Evolutionary conservation across 495 filamentous ascomycete genomes (phyloP).

Genomic region (Aspergillus sparsus): DNA sequence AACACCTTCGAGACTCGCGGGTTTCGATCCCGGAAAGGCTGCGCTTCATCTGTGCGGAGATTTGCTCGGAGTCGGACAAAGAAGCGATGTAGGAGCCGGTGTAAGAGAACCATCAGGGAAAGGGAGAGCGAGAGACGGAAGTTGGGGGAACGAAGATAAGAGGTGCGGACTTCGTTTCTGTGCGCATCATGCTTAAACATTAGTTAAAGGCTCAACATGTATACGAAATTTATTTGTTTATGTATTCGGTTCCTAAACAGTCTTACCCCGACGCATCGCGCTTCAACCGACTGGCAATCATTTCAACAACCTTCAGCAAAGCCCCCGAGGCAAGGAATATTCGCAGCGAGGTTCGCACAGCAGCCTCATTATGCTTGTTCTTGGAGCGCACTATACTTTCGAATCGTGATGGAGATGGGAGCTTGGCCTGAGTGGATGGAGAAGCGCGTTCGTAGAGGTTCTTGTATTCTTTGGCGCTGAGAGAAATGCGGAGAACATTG

Average conservation of each 20-base stretch:
- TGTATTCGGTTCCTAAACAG: background rate
- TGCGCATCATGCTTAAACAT: background rate
- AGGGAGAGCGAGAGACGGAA: constrained; percentile 78
- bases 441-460: constrained; percentile 73
- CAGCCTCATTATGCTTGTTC: constrained; percentile 76
- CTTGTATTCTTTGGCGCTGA: constrained; percentile 83
- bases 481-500: constrained; percentile 78
- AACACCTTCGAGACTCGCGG: constrained; percentile 70
- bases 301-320: constrained; percentile 67
- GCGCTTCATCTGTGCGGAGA: constrained; percentile 71
- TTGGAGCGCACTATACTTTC: constrained; percentile 50
- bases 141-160: constrained; percentile 67
- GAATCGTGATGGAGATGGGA: constrained; percentile 58
- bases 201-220: background rate
- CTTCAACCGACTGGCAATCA: constrained; percentile 53
- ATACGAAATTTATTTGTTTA: constrained; percentile 5
- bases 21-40: constrained; percentile 78
- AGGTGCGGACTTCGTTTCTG: constrained; percentile 46
- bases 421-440: constrained; percentile 53
- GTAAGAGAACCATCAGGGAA: constrained; percentile 80
- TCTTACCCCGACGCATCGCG: constrained; percentile 33
- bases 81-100: constrained; percentile 89
- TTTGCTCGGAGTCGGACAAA: constrained; percentile 76
- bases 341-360: constrained; percentile 73
- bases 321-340: constrained; percentile 72